phyloP scores from a whole-genome alignment of 139 green algal species.

The Coelastrella sp. region DNA sequence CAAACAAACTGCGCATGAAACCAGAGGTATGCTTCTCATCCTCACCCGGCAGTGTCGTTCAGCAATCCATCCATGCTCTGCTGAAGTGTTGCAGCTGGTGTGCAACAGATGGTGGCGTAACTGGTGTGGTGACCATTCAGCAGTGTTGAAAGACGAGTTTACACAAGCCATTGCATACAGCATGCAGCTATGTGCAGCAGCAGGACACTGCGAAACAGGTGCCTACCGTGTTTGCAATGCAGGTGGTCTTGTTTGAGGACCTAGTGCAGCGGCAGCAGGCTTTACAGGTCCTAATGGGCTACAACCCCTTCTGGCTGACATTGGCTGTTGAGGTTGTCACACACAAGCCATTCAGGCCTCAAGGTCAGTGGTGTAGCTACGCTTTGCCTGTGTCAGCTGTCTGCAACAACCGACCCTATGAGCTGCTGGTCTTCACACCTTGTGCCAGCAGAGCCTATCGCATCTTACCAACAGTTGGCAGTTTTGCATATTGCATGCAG shows the following conservation, averaged over 20 bases:
- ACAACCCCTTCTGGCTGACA: constrained; percentile 91
- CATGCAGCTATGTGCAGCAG: too few species aligned
- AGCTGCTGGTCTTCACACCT: too few species aligned
- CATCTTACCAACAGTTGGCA: too few species aligned
- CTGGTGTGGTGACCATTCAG: too few species aligned
- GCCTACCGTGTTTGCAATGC: background rate
- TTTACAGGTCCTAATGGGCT: constrained; percentile 73
- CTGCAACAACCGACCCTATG: background rate
- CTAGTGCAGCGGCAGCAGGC: constrained; percentile 61
- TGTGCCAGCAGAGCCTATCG: too few species aligned
- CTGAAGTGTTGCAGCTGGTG: too few species aligned
- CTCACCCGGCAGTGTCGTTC: background rate
- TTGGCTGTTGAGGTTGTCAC: constrained; percentile 46
- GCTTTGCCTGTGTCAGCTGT: background rate
- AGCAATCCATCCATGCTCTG: too few species aligned
- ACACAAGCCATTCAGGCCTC: constrained; percentile 57
- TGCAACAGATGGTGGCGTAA: too few species aligned
- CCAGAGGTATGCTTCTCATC: constrained; percentile 56
- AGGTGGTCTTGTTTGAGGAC: constrained; percentile 63
- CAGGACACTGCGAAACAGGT: background rate
- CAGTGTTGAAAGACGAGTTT: too few species aligned
- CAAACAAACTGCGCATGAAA: constrained; percentile 64
- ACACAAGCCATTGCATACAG: too few species aligned
- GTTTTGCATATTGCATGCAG: too few species aligned
- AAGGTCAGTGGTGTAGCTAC: background rate